A percentile compares a stretch with the other conserved stretches of the same genome.
Evolutionary conservation across 2,329 filamentous ascomycete genomes (phyloP).

Genomic region (Talaromyces sp.): DNA sequence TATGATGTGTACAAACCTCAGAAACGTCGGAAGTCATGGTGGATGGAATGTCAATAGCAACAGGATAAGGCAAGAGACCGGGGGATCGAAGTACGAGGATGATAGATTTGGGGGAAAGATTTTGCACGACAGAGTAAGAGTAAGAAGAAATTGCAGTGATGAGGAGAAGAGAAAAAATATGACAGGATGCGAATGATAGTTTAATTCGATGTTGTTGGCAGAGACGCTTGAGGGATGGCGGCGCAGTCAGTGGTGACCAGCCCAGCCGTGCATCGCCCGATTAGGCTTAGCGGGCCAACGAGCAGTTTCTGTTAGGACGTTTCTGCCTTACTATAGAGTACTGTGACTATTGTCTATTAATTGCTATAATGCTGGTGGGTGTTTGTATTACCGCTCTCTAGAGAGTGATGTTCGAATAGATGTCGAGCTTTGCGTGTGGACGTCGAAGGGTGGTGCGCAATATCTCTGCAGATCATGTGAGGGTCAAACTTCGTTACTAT

Average conservation of each 20-base stretch:
- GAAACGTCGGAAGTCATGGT: slow-evolving; percentile 64
- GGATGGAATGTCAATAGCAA: slow-evolving; percentile 24
- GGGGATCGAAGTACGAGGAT: not conserved
- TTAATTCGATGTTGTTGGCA: slow-evolving; percentile 8
- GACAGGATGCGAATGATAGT: not conserved
- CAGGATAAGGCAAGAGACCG: not conserved
- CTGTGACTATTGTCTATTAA: not conserved
- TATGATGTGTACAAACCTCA: slow-evolving; percentile 52
- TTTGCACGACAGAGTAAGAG: not conserved
- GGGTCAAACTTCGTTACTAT: slow-evolving; percentile 5
- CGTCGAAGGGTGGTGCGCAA: not conserved
- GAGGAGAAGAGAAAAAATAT: slow-evolving; percentile 10
- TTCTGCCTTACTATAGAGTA: not conserved
- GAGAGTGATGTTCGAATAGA: not conserved
- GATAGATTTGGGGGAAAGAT: not conserved
- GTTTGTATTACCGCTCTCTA: not conserved
- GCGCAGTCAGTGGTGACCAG: slow-evolving; percentile 3
- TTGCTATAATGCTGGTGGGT: too few relatives aligned
- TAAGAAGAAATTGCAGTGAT: not conserved
- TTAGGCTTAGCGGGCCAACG: slow-evolving; percentile 13
- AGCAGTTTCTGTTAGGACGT: not conserved
- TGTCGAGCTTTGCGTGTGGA: not conserved
- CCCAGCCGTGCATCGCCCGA: not conserved
- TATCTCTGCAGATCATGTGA: slow-evolving; percentile 10
- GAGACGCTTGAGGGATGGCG: slow-evolving; percentile 14